Conservation (phyloP, 176 grass and related monocot species). For the Musa acuminata region DNA sequence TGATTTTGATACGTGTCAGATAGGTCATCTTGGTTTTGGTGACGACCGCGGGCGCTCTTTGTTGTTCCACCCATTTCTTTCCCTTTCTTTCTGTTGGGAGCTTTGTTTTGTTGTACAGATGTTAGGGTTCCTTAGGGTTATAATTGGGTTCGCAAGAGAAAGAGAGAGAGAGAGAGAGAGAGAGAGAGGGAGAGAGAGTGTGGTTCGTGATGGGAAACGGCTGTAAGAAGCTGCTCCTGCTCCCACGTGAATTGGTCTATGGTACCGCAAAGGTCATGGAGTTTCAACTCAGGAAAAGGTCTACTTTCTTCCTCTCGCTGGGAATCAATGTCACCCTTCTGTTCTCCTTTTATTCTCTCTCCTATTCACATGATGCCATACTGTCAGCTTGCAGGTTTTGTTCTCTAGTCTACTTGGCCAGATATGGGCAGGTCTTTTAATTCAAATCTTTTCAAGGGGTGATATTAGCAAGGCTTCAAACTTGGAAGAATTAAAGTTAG, state of each 20-base stretch:
- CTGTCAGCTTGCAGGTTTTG: background rate
- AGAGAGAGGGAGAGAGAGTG: no score
- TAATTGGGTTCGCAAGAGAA: no score
- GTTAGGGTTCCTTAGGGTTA: constrained; percentile 20
- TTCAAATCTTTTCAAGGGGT: no score
- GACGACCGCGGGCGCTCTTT: background rate
- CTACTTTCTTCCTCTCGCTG: background rate
- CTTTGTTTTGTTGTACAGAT: constrained; percentile 5
- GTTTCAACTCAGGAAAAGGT: background rate
- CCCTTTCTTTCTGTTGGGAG: background rate
- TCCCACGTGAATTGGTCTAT: constrained; percentile 1
- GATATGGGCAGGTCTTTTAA: background rate
- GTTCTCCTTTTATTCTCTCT: background rate
- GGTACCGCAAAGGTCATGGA: background rate
- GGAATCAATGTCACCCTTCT: no score
- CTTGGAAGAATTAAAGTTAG: no score
- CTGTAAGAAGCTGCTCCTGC: background rate
- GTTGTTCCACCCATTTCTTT: background rate
- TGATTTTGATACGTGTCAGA: no score
- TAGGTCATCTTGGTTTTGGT: background rate
- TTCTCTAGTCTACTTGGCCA: background rate
- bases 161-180: no score
- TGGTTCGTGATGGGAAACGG: background rate
- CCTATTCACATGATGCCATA: background rate
- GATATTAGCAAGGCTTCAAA: no score